Evolutionary conservation across 2,329 filamentous ascomycete species (phyloP).

Genomic region (Penicillium decumbens): DNA sequence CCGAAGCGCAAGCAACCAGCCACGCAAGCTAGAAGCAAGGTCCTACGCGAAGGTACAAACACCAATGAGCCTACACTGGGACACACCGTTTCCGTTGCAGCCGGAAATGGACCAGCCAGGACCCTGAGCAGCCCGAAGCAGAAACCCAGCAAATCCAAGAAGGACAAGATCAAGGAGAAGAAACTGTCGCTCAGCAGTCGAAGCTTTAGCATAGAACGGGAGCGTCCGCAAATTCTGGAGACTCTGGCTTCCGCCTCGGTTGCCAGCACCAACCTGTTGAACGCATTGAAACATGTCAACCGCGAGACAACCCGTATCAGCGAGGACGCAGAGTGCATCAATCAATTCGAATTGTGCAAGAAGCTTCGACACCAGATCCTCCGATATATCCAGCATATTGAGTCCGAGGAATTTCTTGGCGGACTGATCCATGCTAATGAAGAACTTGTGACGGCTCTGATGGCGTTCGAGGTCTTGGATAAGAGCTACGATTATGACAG

Average conservation of each 20-base stretch:
- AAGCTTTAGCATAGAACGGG: constrained; percentile 77
- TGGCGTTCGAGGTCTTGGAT: constrained; percentile 92
- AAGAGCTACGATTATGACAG: constrained; percentile 57
- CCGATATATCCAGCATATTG: constrained; percentile 87
- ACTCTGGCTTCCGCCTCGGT: constrained; percentile 87
- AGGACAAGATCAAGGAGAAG: constrained; percentile 55
- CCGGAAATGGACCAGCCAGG: constrained; percentile 37
- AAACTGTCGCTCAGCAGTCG: constrained; percentile 48
- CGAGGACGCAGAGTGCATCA: constrained; percentile 69
- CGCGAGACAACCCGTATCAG: constrained; percentile 83
- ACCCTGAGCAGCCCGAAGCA: constrained; percentile 35
- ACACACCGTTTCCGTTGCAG: constrained; percentile 38
- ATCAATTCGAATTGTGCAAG: constrained; percentile 83
- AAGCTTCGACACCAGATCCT: constrained; percentile 75
- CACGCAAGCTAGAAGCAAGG: constrained; percentile 74
- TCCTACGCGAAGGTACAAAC: constrained; percentile 72
- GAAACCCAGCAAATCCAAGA: constrained; percentile 42
- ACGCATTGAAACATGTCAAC: constrained; percentile 84
- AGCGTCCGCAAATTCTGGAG: constrained; percentile 80
- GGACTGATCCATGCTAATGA: constrained; percentile 91
- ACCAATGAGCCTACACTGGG: constrained; percentile 33
- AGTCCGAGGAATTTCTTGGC: constrained; percentile 87
- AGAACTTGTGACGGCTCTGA: constrained; percentile 85
- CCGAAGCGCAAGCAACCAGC: constrained; percentile 65
- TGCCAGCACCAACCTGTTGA: constrained; percentile 83